These are phyloP conservation scores for Calocybe gangraenosa DNA, from an alignment of 768 basidiomycete species.

Conservation along the genomic window DNA sequence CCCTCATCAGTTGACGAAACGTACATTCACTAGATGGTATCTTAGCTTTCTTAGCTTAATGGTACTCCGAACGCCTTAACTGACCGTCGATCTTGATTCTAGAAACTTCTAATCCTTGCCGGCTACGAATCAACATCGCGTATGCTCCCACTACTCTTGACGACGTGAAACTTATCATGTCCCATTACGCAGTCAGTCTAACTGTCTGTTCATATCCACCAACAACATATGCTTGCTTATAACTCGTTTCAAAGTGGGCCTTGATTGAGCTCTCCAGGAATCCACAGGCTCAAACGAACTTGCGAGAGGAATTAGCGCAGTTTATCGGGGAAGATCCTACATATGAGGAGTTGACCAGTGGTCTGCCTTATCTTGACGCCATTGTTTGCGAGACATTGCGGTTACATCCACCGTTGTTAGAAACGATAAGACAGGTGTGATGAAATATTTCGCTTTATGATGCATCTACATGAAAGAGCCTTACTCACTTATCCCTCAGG, in stretches of 20 bases:
- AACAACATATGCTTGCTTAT: too few species aligned
- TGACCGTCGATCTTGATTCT: neutral
- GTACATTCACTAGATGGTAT: constrained; percentile 16
- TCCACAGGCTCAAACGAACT: constrained; percentile 24
- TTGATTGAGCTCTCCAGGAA: constrained; percentile 31
- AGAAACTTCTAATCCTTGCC: constrained; percentile 18
- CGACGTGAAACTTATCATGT: too few species aligned
- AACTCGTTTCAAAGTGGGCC: constrained; percentile 26
- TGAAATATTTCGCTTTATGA: neutral
- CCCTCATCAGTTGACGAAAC: neutral
- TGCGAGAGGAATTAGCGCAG: constrained; percentile 27
- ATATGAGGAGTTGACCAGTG: constrained; percentile 7
- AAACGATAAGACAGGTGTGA: constrained; percentile 12
- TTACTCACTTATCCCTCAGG: constrained; percentile 19
- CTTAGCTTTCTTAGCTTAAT: too few species aligned
- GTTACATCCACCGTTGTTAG: constrained; percentile 32
- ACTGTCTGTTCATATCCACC: constrained; percentile 12
- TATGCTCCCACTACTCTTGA: too few species aligned
- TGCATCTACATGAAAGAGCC: too few species aligned
- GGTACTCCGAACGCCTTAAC: too few species aligned
- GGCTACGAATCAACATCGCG: constrained; percentile 36
- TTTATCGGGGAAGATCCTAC: constrained; percentile 8
- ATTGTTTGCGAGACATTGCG: constrained; percentile 39
- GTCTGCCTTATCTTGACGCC: constrained; percentile 16
- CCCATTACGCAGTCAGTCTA: neutral